A percentile compares a stretch with the other conserved stretches of the same genome.
Conservation (phyloP, 2,329 filamentous ascomycete species). For the Epichloe gansuensis region DNA sequence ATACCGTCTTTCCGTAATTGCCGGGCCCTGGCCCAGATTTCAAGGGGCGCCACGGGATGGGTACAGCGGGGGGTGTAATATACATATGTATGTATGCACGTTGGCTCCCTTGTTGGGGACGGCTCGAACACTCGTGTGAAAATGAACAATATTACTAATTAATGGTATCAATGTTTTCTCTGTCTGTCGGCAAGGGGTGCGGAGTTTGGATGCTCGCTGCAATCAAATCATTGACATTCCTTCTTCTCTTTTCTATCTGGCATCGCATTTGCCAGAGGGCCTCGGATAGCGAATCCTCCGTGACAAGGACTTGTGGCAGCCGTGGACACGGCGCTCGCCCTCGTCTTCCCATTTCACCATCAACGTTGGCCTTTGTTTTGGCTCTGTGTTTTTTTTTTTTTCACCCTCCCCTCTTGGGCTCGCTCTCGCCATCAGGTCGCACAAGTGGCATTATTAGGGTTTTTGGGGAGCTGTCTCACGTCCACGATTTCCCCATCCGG, state of each 20-base stretch:
- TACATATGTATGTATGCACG: too few relatives aligned
- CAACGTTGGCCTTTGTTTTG: background rate
- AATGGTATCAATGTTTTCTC: too few relatives aligned
- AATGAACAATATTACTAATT: too few relatives aligned
- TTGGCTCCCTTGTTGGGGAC: background rate
- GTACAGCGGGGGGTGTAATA: too few relatives aligned
- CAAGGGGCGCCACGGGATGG: background rate
- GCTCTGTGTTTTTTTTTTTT: background rate
- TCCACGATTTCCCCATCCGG: background rate
- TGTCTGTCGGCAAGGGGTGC: background rate
- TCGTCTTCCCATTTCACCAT: background rate
- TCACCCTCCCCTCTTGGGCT: background rate
- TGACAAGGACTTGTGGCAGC: background rate
- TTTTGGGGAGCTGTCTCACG: background rate
- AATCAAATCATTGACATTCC: background rate
- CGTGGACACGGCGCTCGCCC: too few relatives aligned
- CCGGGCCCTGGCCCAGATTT: background rate
- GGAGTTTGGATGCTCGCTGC: background rate
- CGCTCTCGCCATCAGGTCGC: background rate
- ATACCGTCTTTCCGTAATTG: background rate
- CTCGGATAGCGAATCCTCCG: too few relatives aligned
- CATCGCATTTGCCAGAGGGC: background rate
- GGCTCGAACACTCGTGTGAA: background rate
- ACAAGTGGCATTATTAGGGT: background rate
- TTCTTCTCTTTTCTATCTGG: background rate